Evolutionary conservation across 2,329 filamentous ascomycete species (phyloP), one percentile per base, ranked within the genome.

Genomic region (Reticulascus tulasneorum): DNA sequence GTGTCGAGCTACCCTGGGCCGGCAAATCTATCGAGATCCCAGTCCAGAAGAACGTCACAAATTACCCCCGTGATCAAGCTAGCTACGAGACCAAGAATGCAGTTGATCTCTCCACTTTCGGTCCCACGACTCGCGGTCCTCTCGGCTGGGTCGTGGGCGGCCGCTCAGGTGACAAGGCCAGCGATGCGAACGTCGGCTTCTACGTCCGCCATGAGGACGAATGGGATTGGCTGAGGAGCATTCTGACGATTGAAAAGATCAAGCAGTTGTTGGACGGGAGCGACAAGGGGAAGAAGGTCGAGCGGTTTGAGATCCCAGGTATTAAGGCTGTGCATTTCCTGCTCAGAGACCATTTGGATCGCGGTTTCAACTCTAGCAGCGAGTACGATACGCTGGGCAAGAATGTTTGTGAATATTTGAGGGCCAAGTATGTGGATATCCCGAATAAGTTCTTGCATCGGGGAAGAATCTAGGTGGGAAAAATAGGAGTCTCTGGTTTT

Each of bases 361-460:
- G 38, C 7, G 38, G 38, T 4, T 42, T 37, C 29, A 42, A 38
- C 34, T 37, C 38, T 23, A 42, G 35, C 22, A 42, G 38, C 17
- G 35, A 37, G 25, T 67, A 69, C 29, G 68, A 71, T 47, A 64
- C 60, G 1, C 47, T 71, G 11, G 68, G 66, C 0, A 72, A 72
- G 56, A 66, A 66, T 16, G 53, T 60, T 24, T 59, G 53, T 11
- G 67, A 71, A 55, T 71, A 67, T 44, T 30, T 71, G 33, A 49
- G 66, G 29, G 60, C 60, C 16, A 66, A 63, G 43, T 56, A 54
- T n/a, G 63, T 71, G 0, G 64, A 71, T 38, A 49, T 71, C 4
- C 67, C 66, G 5, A 57, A 58, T 18, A 46, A 50, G 28, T 71
- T 69, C 49, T 47, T 70, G 17, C 53, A 65, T 26, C 54, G 66